phyloP scores from a whole-genome alignment of 2,329 filamentous ascomycete species.

The Incumbomyces delicatus region DNA sequence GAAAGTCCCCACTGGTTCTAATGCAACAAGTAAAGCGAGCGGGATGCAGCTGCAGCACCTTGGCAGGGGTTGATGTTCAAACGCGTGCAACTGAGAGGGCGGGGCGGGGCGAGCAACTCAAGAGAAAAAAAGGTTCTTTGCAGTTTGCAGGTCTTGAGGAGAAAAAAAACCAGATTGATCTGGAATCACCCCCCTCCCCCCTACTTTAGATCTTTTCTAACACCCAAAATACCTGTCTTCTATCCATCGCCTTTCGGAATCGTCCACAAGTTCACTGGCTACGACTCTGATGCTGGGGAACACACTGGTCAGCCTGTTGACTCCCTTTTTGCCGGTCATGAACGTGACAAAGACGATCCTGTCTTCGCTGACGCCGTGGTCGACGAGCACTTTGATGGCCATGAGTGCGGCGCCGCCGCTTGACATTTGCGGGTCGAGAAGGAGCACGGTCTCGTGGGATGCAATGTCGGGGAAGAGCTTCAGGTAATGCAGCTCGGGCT shows the following conservation, averaged over 20 bases:
- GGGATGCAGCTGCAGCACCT: too few relatives aligned
- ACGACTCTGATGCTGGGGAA: slow-evolving; percentile 83
- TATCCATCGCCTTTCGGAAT: slow-evolving; percentile 80
- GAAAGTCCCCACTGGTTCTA: too few relatives aligned
- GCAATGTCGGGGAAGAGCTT: slow-evolving; percentile 66
- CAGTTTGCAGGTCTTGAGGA: too few relatives aligned
- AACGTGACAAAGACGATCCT: slow-evolving; percentile 90
- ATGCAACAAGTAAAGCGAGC: too few relatives aligned
- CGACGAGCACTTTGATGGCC: slow-evolving; percentile 90
- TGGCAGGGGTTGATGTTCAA: too few relatives aligned
- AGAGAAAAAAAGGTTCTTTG: too few relatives aligned
- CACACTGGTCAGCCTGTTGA: slow-evolving; percentile 77
- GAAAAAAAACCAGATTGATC: too few relatives aligned
- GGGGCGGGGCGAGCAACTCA: too few relatives aligned
- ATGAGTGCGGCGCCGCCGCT: slow-evolving; percentile 79
- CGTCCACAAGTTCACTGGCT: slow-evolving; percentile 68
- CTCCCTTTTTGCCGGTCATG: slow-evolving; percentile 70
- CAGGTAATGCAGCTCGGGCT: slow-evolving; percentile 86
- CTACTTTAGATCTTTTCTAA: too few relatives aligned
- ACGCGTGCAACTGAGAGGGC: too few relatives aligned
- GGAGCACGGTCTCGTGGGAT: slow-evolving; percentile 67
- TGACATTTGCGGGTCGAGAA: slow-evolving; percentile 91
- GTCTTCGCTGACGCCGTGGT: slow-evolving; percentile 78
- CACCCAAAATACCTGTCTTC: slow-evolving; percentile 87
- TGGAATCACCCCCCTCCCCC: too few relatives aligned